Percentiles rank a stretch among this genome's conserved stretches.
phyloP scores from a whole-genome alignment of 1,284 basidiomycete genomes.

The Phaffia rhodozyma region DNA sequence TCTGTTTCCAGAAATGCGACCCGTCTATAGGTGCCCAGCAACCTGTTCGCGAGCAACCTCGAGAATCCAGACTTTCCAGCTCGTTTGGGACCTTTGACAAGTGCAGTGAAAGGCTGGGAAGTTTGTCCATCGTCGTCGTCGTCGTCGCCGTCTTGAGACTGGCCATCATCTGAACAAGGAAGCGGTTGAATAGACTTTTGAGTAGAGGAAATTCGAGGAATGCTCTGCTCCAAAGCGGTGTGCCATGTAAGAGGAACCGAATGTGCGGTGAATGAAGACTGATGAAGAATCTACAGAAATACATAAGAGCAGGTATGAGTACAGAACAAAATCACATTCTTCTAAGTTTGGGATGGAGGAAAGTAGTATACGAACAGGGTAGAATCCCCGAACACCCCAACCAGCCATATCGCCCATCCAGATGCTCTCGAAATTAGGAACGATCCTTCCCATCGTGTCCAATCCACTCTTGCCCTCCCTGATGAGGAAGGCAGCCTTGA shows the following conservation, averaged over 20 bases:
- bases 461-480: slow-evolving; percentile 30
- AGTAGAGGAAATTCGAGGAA: neutral
- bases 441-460: slow-evolving; percentile 27
- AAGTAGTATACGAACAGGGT: slow-evolving; percentile 42
- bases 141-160: slow-evolving; percentile 16
- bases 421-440: slow-evolving; percentile 30
- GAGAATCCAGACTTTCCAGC: slow-evolving; percentile 83
- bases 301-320: neutral
- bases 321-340: slow-evolving; percentile 1
- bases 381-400: slow-evolving; percentile 44
- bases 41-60: slow-evolving; percentile 56
- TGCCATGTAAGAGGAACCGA: slow-evolving; percentile 49
- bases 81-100: slow-evolving; percentile 76
- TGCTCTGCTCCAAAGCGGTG: slow-evolving; percentile 35
- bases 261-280: slow-evolving; percentile 32
- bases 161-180: neutral
- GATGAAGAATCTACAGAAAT: slow-evolving; percentile 23
- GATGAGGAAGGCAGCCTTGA: slow-evolving; percentile 26
- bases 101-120: slow-evolving; percentile 30
- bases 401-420: slow-evolving; percentile 29
- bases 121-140: slow-evolving; percentile 18
- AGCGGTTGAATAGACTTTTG: neutral
- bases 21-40: slow-evolving; percentile 51
- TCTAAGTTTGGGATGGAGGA: slow-evolving; percentile 11
- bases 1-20: slow-evolving; percentile 90